Conservation (phyloP, 1,284 basidiomycete genomes). For the Ganoderma boninense region DNA sequence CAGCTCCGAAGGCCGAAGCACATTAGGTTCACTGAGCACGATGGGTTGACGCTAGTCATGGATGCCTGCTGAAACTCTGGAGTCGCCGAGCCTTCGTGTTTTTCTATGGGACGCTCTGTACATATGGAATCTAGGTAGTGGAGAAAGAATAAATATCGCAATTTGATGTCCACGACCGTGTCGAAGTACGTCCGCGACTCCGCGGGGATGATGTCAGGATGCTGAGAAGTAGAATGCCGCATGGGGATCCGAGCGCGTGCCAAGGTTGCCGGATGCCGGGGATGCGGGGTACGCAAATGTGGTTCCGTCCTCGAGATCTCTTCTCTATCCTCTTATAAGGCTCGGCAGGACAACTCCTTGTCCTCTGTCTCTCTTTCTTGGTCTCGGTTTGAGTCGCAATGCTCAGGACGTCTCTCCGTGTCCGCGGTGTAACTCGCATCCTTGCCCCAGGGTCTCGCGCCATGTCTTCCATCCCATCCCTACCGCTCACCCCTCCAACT, state of each 20-base stretch:
- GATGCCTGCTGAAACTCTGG: constrained; percentile 39
- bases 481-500: constrained; percentile 74
- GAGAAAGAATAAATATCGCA: not conserved
- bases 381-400: constrained; percentile 7
- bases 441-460: constrained; percentile 28
- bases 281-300: constrained; percentile 7
- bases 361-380: not conserved
- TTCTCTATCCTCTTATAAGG: not conserved
- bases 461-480: constrained; percentile 36
- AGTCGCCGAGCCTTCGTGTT: not conserved
- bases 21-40: constrained; percentile 41
- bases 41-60: constrained; percentile 40
- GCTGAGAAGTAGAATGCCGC: not conserved
- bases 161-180: not conserved
- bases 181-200: constrained; percentile 2
- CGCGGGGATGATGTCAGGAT: not conserved
- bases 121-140: not conserved
- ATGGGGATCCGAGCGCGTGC: constrained; percentile 23
- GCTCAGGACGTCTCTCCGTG: constrained; percentile 25
- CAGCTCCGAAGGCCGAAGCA: constrained; percentile 41
- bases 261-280: constrained; percentile 21
- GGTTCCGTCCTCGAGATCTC: not conserved
- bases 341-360: not conserved
- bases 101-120: no score
- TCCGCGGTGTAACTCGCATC: constrained; percentile 27